Evolutionary conservation across 2,329 filamentous ascomycete species (phyloP), one percentile per base, ranked within the genome.

Genomic region (Talaromyces funiculosus): DNA sequence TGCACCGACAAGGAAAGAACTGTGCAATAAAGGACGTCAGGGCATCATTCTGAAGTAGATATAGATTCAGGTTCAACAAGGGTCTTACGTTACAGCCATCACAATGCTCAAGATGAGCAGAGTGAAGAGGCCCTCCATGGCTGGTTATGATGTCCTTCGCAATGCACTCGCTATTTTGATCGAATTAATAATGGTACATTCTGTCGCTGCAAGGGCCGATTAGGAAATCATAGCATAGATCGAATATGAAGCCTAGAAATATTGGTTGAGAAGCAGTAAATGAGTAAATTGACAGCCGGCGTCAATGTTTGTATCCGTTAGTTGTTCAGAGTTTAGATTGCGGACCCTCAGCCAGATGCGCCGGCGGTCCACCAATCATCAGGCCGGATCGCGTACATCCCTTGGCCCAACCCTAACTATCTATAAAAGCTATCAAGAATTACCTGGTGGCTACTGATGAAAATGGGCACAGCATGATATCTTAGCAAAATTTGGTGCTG

Each of bases 1-100:
- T 67, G 91, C 89, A 76, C 94, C 94, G 67, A 93, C 92, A 60
- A 96, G 83, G 74, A 97, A 97, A 62, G 94, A 97, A 69, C 93
- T 97, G 73, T 53, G 26, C 29, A 57, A 53, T 37, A 22, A 22
- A 20, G 45, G 16, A 24, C n/a, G 42, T 59, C 33, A 53, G 40
- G 57, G 51, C 5, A 31, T 40, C 22, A 9, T 16, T 12, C n/a
- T 7, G 10, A 7, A n/a, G 16, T 47, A 47, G 2, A n/a, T 29
- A 26, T 10, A 10, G 24, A 4, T 12, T 9, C 26, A 8, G 20
- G 12, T 3, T 14, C 16, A 3, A 4, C 20, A 24, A 26, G 14
- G n/a, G 3, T 29, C 82, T 75, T 74, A 87, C 84, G 84, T 84
- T 70, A 82, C 75, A 63, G 82, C 84, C 85, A 88, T 88, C 65